Evolutionary conservation across 2,329 filamentous ascomycete species (phyloP).

Genomic region (Aspergillus sp.): DNA sequence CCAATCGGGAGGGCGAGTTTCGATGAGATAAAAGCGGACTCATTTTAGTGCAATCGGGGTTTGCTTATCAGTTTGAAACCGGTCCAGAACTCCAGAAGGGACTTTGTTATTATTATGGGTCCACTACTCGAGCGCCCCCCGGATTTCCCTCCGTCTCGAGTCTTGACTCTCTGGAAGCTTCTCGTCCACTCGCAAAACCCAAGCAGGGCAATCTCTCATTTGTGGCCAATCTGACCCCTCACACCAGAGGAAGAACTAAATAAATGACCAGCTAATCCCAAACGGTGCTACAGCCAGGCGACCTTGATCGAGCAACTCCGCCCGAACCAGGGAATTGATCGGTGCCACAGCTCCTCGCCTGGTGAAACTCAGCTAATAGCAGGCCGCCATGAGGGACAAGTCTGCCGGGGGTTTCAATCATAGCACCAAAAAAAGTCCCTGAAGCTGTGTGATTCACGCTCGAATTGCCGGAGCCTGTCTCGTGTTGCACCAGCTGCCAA

Average conservation of each 20-base stretch:
- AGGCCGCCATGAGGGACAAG: constrained; percentile 11
- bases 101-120: not conserved
- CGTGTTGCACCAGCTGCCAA: constrained; percentile 9
- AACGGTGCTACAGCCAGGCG: not conserved
- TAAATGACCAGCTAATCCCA: not conserved
- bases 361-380: constrained; percentile 23
- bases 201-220: not conserved
- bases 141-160: not conserved
- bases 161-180: not conserved
- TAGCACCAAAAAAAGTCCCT: not conserved
- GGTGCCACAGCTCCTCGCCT: constrained; percentile 2
- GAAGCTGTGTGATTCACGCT: not conserved
- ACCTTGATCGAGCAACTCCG: constrained; percentile 1
- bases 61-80: not conserved
- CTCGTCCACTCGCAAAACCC: not conserved
- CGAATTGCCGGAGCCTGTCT: not conserved
- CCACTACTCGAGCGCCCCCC: not conserved
- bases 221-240: not conserved
- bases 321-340: constrained; percentile 10
- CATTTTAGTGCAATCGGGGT: not conserved
- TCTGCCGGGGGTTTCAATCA: constrained; percentile 10
- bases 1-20: not conserved
- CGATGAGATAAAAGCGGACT: not conserved
- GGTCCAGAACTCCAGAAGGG: not conserved
- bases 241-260: not conserved